Evolutionary conservation across 2,329 filamentous ascomycete genomes (phyloP).

Genomic region (Aspergillus sp.): DNA sequence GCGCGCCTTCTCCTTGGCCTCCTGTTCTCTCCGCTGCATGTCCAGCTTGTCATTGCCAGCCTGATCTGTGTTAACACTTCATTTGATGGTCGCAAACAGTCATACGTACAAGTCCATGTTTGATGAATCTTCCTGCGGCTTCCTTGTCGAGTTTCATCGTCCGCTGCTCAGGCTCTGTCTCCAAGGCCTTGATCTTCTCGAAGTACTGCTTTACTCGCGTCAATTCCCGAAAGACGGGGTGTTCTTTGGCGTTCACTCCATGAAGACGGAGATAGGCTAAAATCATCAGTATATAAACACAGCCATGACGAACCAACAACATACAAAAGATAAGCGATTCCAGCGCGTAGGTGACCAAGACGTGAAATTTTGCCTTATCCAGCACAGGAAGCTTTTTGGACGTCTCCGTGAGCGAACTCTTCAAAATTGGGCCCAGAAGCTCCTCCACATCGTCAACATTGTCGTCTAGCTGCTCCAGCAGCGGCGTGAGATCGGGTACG

Average conservation of each 20-base stretch:
- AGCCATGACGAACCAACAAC: slow-evolving; percentile 24
- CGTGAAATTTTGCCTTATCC: slow-evolving; percentile 90
- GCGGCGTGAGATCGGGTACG: slow-evolving; percentile 58
- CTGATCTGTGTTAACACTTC: slow-evolving; percentile 24
- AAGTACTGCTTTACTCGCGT: slow-evolving; percentile 88
- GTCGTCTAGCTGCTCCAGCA: slow-evolving; percentile 71
- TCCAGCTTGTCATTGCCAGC: slow-evolving; percentile 52
- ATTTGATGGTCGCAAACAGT: not conserved
- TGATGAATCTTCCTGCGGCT: slow-evolving; percentile 78
- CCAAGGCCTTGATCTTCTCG: slow-evolving; percentile 78
- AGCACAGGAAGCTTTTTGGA: slow-evolving; percentile 82
- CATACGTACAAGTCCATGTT: slow-evolving; percentile 66
- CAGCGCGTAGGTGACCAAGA: slow-evolving; percentile 82
- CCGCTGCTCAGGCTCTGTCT: slow-evolving; percentile 59
- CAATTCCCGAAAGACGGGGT: slow-evolving; percentile 82
- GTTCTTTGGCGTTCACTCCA: slow-evolving; percentile 75
- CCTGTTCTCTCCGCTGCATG: slow-evolving; percentile 47
- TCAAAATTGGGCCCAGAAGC: slow-evolving; percentile 69
- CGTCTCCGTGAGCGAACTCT: slow-evolving; percentile 60
- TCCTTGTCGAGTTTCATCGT: slow-evolving; percentile 66
- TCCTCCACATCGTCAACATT: slow-evolving; percentile 78
- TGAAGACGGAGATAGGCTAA: slow-evolving; percentile 73
- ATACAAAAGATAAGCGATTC: slow-evolving; percentile 85
- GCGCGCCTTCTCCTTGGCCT: slow-evolving; percentile 50
- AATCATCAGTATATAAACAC: not conserved